These are phyloP conservation scores for Eucalyptus regnans DNA, from an alignment of 345 rosid species.

Conservation along the genomic window DNA sequence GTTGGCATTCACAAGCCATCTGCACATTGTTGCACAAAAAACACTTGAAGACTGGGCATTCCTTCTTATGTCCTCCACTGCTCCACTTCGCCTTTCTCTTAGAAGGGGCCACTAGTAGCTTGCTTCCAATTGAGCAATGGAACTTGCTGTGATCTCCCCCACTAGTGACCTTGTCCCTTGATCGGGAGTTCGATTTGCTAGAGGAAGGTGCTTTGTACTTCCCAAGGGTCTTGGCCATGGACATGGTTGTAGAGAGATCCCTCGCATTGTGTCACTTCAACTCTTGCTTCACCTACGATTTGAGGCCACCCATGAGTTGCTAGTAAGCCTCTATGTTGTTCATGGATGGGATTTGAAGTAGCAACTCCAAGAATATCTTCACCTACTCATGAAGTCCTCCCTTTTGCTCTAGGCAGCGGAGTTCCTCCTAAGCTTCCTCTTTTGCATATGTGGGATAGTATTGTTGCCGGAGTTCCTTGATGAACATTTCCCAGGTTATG, in stretches of 20 bases:
- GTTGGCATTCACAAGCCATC: background rate
- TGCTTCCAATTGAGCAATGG: background rate
- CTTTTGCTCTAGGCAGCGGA: accelerated
- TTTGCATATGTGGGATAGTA: background rate
- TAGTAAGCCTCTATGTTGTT: background rate
- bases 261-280: background rate
- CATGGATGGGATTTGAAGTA: background rate
- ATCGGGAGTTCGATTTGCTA: background rate
- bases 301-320: background rate
- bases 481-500: background rate
- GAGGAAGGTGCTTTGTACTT: background rate
- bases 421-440: background rate
- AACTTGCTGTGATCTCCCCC: background rate
- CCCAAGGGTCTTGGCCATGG: background rate
- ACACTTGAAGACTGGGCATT: background rate
- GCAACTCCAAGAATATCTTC: background rate
- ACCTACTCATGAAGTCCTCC: background rate
- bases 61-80: background rate
- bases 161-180: background rate
- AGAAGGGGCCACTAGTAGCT: background rate
- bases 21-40: background rate
- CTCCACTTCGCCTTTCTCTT: background rate
- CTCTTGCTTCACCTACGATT: background rate
- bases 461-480: background rate
- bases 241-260: background rate